Conservation (phyloP, 352 stramenopile species). For the Thraustochytrium striatum region DNA sequence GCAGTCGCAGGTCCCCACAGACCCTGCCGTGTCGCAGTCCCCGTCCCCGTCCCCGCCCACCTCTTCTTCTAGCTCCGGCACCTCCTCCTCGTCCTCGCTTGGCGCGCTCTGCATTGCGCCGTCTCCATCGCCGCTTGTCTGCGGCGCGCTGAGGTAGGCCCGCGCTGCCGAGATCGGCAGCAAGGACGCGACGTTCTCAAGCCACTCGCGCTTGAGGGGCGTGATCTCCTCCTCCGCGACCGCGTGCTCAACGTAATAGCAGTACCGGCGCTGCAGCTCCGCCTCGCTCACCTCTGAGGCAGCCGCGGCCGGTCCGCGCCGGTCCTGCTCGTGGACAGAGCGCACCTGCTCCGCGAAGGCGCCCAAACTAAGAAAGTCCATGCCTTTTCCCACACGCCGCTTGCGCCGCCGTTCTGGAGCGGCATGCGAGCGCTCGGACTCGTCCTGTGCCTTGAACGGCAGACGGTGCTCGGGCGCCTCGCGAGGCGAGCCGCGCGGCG, state of each 20-base stretch:
- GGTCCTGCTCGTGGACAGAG: neutral
- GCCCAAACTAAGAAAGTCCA: neutral
- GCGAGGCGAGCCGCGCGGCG: neutral
- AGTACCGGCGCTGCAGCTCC: neutral
- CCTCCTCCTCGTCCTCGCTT: neutral
- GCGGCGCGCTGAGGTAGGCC: no score
- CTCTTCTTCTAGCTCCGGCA: neutral
- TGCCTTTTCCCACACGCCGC: neutral
- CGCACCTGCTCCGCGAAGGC: neutral
- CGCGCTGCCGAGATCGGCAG: neutral
- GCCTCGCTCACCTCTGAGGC: neutral
- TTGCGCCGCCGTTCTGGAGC: neutral
- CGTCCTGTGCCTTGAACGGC: neutral
- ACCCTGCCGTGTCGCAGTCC: neutral
- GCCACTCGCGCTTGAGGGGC: neutral
- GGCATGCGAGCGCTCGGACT: neutral
- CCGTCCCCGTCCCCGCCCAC: neutral
- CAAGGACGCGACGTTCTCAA: constrained; percentile 1
- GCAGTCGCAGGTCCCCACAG: neutral
- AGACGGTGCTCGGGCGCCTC: neutral
- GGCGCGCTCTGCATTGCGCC: no score
- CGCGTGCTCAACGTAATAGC: constrained; percentile 11
- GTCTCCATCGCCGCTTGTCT: no score
- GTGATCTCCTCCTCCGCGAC: neutral
- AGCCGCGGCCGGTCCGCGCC: neutral